Conservation (phyloP, 1,139 yeast species). For the Suhomyces choctaworum region DNA sequence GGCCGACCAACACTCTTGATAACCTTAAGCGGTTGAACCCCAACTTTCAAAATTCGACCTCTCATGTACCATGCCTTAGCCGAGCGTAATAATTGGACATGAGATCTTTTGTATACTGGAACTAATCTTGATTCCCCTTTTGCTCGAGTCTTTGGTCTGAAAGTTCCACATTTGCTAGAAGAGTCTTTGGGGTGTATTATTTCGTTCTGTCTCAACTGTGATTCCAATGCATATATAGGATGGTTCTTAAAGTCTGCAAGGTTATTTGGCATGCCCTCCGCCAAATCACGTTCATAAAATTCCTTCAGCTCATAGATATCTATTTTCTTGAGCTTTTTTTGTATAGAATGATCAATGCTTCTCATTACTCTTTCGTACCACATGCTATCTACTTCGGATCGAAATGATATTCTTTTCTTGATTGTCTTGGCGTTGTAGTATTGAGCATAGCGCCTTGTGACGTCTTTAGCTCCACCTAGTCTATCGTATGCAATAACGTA, state of each 20-base stretch:
- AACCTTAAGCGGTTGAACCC: constrained; percentile 63
- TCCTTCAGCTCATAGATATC: constrained; percentile 75
- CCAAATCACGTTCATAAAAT: constrained; percentile 61
- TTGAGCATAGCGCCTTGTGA: constrained; percentile 78
- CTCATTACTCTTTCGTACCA: constrained; percentile 62
- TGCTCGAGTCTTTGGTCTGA: constrained; percentile 41
- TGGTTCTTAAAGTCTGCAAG: constrained; percentile 83
- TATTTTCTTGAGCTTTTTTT: constrained; percentile 40
- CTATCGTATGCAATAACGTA: constrained; percentile 80
- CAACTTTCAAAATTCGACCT: constrained; percentile 74
- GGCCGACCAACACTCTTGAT: constrained; percentile 19
- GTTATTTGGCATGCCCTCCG: constrained; percentile 87
- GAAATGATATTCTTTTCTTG: constrained; percentile 63
- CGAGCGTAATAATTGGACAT: constrained; percentile 63
- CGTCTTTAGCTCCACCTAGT: constrained; percentile 68
- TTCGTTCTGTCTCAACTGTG: constrained; percentile 71
- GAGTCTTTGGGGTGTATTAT: constrained; percentile 67
- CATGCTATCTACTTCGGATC: constrained; percentile 52
- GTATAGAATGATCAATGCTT: constrained; percentile 28
- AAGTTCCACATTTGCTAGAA: constrained; percentile 61
- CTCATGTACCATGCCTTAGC: constrained; percentile 85
- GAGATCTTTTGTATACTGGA: constrained; percentile 65
- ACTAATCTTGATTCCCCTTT: constrained; percentile 35
- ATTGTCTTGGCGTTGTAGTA: constrained; percentile 73
- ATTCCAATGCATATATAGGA: constrained; percentile 81